Evolutionary conservation across 2,329 filamentous ascomycete species (phyloP).

Genomic region (Ophiocordyceps camponoti-saundersi): DNA sequence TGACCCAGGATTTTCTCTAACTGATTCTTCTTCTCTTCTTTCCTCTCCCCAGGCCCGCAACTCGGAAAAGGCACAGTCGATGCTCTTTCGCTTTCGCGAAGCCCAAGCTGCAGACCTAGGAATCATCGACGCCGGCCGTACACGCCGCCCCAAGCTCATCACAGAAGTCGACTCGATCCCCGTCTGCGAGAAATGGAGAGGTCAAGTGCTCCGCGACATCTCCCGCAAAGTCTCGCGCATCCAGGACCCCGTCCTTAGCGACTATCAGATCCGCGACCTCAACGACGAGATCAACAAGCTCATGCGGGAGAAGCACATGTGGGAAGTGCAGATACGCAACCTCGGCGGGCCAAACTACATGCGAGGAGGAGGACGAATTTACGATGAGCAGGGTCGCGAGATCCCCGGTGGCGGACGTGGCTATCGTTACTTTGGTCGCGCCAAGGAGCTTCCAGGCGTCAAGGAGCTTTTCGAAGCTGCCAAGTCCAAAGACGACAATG

Average conservation of each 20-base stretch:
- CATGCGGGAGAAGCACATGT: slow-evolving; percentile 98
- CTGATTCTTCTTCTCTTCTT: no score
- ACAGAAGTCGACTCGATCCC: slow-evolving; percentile 73
- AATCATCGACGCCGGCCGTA: slow-evolving; percentile 83
- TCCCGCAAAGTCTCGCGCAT: slow-evolving; percentile 93
- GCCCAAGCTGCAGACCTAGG: slow-evolving; percentile 90
- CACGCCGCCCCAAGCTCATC: slow-evolving; percentile 80
- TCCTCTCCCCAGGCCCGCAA: slow-evolving; percentile 59
- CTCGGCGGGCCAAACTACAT: slow-evolving; percentile 96
- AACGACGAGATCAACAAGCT: slow-evolving; percentile 99
- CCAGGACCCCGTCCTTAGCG: slow-evolving; percentile 77
- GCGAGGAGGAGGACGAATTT: slow-evolving; percentile 52
- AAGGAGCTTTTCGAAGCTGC: slow-evolving; percentile 90
- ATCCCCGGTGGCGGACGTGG: slow-evolving; percentile 67
- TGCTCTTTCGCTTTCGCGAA: slow-evolving; percentile 99
- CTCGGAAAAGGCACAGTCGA: slow-evolving; percentile 96
- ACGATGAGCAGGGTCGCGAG: slow-evolving; percentile 57
- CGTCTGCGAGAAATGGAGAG: slow-evolving; percentile 91
- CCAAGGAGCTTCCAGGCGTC: slow-evolving; percentile 78
- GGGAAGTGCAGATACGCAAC: slow-evolving; percentile 93
- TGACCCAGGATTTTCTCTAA: not conserved
- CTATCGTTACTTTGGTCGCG: slow-evolving; percentile 87
- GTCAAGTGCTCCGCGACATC: slow-evolving; percentile 93
- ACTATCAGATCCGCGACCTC: slow-evolving; percentile 93
- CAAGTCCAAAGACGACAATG: slow-evolving; percentile 27